Evolutionary conservation across 2,329 filamentous ascomycete species (phyloP), one percentile per base, ranked within the genome.

Genomic region (Exophiala sideris): DNA sequence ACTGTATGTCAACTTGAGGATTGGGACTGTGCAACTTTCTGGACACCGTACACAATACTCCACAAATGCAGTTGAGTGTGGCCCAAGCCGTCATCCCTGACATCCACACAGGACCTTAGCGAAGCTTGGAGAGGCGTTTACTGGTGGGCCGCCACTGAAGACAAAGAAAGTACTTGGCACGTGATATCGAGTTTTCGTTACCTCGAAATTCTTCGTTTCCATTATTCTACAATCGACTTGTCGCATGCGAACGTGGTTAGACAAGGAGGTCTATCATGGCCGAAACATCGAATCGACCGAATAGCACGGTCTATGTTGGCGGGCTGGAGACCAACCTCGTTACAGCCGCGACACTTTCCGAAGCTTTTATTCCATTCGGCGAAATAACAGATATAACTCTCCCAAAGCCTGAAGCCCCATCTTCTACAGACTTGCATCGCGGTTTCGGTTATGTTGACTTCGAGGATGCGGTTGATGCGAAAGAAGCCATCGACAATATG

Each of bases 401-500:
- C 12, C 94, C 94, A 16, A 95, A 94, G 71, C 87, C 90, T 53
- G 91, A 96, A 68, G 78, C 85, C 58, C 86, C 87, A 61, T 91
- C 89, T 59, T 84, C 87, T 5, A 84, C 81, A 45, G 89, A 95
- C 38, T 76, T 84, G 29, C 94, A 99, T 70, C 81, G 91, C 48
- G 94, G 95, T 1, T 99, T 97, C 71, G 94, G 91, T 54, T 97
- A 99, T 69, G 89, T 99, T 47, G 94, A 99, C 68, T 99, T 89
- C 67, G 91, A 96, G 65, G 82, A 90, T 53, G 80, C 84, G 10
- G 83, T 86, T 53, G 94, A 99, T 72, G 92, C 91, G 24, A 86
- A 86, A 66, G 92, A 97, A 73, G 94, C 94, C 47, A 96, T 99
- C 70, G 91, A 97, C 78, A 99, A 99, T 69, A 97, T 99, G 92